Evolutionary conservation across 768 basidiomycete species (phyloP).

Genomic region (Coprinopsis sp.): DNA sequence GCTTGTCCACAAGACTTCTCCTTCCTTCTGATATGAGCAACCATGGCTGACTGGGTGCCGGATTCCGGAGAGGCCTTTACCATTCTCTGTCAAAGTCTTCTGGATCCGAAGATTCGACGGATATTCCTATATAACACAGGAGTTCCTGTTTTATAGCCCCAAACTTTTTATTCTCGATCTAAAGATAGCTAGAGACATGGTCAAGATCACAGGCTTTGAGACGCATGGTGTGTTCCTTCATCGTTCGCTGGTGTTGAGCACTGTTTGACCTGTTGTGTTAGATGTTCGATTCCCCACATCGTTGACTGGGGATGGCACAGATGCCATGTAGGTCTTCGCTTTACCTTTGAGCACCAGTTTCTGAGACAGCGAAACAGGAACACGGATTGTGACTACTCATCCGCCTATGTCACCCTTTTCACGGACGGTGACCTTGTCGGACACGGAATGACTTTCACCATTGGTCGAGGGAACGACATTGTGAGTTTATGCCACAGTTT

Average conservation of each 20-base stretch:
- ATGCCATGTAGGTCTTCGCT: slow-evolving; percentile 69
- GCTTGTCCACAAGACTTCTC: too few species aligned
- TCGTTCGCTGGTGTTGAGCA: not conserved
- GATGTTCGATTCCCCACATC: slow-evolving; percentile 93
- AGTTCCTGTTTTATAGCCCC: too few species aligned
- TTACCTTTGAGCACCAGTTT: not conserved
- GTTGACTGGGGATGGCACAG: slow-evolving; percentile 85
- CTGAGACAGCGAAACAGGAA: slow-evolving; percentile 53
- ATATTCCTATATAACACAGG: too few species aligned
- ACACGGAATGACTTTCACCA: slow-evolving; percentile 94
- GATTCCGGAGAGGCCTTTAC: too few species aligned
- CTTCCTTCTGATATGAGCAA: too few species aligned
- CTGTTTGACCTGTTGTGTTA: slow-evolving; percentile 23
- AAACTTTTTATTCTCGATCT: too few species aligned
- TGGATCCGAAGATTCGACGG: too few species aligned
- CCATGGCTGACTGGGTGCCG: too few species aligned
- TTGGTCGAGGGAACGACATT: slow-evolving; percentile 93
- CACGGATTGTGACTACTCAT: slow-evolving; percentile 92
- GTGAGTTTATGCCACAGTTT: slow-evolving; percentile 29
- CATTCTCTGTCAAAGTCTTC: too few species aligned
- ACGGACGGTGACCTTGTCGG: slow-evolving; percentile 77
- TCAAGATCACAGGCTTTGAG: slow-evolving; percentile 31
- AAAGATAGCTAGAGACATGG: too few species aligned
- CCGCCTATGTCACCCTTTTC: slow-evolving; percentile 79
- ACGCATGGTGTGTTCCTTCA: slow-evolving; percentile 25